Percentiles rank a stretch among this genome's conserved stretches.
Evolutionary conservation across 495 filamentous ascomycete genomes (phyloP).

Genomic region (Penicillium atrosanguineum): DNA sequence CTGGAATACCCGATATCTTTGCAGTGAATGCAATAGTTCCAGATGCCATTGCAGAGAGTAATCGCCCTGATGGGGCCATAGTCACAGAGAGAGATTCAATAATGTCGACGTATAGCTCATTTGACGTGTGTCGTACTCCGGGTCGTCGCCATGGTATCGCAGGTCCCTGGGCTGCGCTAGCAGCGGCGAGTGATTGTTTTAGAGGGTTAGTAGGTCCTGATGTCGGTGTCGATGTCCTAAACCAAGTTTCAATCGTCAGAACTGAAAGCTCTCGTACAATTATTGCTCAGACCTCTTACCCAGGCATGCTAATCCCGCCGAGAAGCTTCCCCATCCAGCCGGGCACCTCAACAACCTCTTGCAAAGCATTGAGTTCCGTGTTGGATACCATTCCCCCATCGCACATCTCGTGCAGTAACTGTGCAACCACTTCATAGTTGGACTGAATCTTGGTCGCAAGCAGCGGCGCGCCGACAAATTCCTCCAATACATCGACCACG

Average conservation of each 20-base stretch:
- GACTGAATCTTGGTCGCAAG: constrained; percentile 79
- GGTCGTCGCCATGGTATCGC: constrained; percentile 84
- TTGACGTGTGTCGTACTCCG: constrained; percentile 92
- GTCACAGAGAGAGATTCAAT: constrained; percentile 86
- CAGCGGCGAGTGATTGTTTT: constrained; percentile 44
- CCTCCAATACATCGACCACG: constrained; percentile 88
- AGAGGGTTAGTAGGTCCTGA: constrained; percentile 41
- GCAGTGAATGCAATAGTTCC: constrained; percentile 94
- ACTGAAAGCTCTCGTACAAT: background rate
- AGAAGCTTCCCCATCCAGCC: constrained; percentile 87
- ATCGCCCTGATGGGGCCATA: constrained; percentile 82
- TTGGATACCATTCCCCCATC: constrained; percentile 88
- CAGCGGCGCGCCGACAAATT: constrained; percentile 89
- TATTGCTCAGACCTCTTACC: constrained; percentile 41
- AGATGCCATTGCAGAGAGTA: constrained; percentile 81
- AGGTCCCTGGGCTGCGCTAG: constrained; percentile 43
- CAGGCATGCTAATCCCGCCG: constrained; percentile 79
- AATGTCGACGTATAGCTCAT: constrained; percentile 96
- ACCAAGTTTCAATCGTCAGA: background rate
- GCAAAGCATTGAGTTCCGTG: constrained; percentile 88
- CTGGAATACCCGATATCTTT: constrained; percentile 92
- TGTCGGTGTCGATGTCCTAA: constrained; percentile 43
- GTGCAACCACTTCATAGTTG: constrained; percentile 91
- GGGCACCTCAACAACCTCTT: constrained; percentile 88
- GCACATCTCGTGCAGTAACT: constrained; percentile 93